A percentile compares a stretch with the other conserved stretches of the same genome.
phyloP scores from a whole-genome alignment of 1,284 basidiomycete species.

The Apiotrichum akiyoshidainum region DNA sequence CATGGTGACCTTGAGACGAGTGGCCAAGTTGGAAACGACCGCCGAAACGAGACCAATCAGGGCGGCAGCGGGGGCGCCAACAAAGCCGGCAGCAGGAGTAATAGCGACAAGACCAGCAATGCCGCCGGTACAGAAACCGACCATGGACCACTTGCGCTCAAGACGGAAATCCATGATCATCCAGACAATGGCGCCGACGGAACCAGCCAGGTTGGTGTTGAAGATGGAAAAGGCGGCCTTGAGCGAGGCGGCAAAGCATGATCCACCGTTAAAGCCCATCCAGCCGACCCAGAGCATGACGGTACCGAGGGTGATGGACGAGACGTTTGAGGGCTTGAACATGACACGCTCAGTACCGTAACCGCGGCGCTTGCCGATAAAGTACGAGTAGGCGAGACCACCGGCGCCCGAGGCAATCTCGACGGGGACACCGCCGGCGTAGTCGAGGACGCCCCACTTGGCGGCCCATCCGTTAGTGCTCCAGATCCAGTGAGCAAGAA shows the following conservation, averaged over 20 bases:
- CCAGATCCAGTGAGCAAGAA: slow-evolving; percentile 76
- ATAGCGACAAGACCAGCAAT: slow-evolving; percentile 74
- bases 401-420: slow-evolving; percentile 87
- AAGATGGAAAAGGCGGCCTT: slow-evolving; percentile 81
- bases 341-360: slow-evolving; percentile 78
- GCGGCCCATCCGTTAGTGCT: slow-evolving; percentile 76
- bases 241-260: slow-evolving; percentile 84
- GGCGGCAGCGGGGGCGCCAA: slow-evolving; percentile 56
- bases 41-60: slow-evolving; percentile 74
- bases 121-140: slow-evolving; percentile 77
- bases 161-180: slow-evolving; percentile 80
- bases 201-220: slow-evolving; percentile 68
- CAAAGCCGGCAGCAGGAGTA: slow-evolving; percentile 57
- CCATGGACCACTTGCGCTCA: slow-evolving; percentile 72
- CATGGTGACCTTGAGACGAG: slow-evolving; percentile 63
- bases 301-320: slow-evolving; percentile 72
- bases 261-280: slow-evolving; percentile 61
- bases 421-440: slow-evolving; percentile 80
- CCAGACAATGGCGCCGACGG: slow-evolving; percentile 72
- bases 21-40: slow-evolving; percentile 77
- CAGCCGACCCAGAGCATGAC: slow-evolving; percentile 86
- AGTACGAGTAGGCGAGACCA: slow-evolving; percentile 77
- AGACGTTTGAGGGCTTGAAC: slow-evolving; percentile 91
- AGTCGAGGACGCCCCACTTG: slow-evolving; percentile 83
- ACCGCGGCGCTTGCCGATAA: slow-evolving; percentile 56